Conservation (phyloP, 805 yeast genomes). For the Starmerella stigmatis region DNA sequence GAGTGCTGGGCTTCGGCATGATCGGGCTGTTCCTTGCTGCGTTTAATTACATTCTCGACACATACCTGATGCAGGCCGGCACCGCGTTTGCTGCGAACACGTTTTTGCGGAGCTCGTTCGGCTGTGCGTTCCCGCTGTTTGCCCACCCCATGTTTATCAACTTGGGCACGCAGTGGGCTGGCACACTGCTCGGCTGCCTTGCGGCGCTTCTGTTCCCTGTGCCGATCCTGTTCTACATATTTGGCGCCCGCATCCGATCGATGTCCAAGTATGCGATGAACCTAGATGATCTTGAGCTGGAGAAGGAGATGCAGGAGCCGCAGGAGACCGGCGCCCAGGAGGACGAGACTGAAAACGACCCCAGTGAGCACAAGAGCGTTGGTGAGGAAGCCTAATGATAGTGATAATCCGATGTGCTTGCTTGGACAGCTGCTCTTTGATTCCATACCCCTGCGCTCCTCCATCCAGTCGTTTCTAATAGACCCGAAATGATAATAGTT, state of each 20-base stretch:
- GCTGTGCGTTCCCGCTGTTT: slow-evolving; percentile 63
- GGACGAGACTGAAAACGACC: neutral
- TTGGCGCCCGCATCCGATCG: slow-evolving; percentile 46
- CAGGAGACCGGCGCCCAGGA: neutral
- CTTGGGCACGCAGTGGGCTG: slow-evolving; percentile 73
- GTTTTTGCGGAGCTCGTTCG: slow-evolving; percentile 55
- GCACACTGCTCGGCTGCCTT: slow-evolving; percentile 55
- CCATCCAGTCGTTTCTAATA: too few species aligned
- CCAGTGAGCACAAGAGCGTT: neutral
- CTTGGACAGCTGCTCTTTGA: too few species aligned
- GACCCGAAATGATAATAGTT: too few species aligned
- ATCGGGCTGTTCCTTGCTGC: slow-evolving; percentile 58
- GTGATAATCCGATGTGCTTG: too few species aligned
- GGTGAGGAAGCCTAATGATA: too few species aligned
- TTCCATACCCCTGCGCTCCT: too few species aligned
- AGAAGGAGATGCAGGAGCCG: neutral
- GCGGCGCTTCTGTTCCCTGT: slow-evolving; percentile 51
- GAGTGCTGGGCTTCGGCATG: slow-evolving; percentile 57
- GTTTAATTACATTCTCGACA: slow-evolving; percentile 61
- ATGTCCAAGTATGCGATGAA: slow-evolving; percentile 45
- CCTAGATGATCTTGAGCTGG: slow-evolving; percentile 23
- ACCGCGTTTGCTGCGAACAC: slow-evolving; percentile 70
- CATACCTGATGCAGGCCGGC: slow-evolving; percentile 62
- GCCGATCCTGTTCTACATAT: slow-evolving; percentile 54
- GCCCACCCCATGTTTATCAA: slow-evolving; percentile 58